These are phyloP conservation scores for Paspalum vaginatum DNA, from an alignment of 176 grass and related monocot species.

Conservation along the genomic window DNA sequence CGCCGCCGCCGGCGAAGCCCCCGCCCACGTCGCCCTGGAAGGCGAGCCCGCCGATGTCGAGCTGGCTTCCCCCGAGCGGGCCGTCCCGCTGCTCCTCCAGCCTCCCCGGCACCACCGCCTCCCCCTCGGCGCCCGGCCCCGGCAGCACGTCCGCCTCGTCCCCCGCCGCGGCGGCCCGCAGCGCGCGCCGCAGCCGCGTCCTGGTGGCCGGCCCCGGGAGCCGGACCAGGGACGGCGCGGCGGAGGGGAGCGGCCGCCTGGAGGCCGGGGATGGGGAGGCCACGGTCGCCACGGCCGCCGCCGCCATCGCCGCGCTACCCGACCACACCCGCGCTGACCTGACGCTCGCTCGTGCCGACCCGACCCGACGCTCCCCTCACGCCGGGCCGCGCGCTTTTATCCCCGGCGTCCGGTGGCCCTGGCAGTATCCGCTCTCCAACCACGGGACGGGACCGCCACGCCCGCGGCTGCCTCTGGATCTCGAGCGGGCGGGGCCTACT, in stretches of 20 bases:
- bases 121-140: slow-evolving; percentile 16
- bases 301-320: slow-evolving; percentile 25
- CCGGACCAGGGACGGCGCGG: slow-evolving; percentile 15
- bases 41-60: slow-evolving; percentile 50
- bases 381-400: background rate
- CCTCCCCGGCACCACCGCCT: slow-evolving; percentile 15
- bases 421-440: too few relatives aligned
- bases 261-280: slow-evolving; percentile 35
- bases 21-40: slow-evolving; percentile 53
- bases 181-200: slow-evolving; percentile 25
- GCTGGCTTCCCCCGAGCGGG: slow-evolving; percentile 27
- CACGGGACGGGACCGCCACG: too few relatives aligned
- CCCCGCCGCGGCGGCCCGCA: slow-evolving; percentile 8
- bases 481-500: background rate
- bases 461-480: background rate
- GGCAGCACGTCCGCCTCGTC: slow-evolving; percentile 42
- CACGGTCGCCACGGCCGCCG: slow-evolving; percentile 29
- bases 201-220: slow-evolving; percentile 5
- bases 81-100: slow-evolving; percentile 47
- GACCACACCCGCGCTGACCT: background rate
- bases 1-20: slow-evolving; percentile 18
- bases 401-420: background rate
- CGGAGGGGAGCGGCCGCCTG: background rate
- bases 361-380: background rate
- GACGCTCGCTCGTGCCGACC: too few relatives aligned